Conservation (phyloP, 2,329 filamentous ascomycete genomes). For the Epichloe typhina region DNA sequence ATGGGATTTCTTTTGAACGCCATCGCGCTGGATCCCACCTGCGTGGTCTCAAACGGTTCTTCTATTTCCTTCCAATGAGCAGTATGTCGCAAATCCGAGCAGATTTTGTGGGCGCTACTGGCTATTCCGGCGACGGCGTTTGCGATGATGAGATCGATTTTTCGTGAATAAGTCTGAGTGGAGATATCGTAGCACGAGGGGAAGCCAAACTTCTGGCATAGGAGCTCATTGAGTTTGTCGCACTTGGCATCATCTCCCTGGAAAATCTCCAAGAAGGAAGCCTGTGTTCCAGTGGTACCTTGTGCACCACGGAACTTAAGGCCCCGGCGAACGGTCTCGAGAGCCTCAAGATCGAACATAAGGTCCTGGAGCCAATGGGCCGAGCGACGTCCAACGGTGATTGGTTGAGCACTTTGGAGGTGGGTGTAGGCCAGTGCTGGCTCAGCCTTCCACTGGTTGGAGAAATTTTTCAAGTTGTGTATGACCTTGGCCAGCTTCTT, state of each 20-base stretch:
- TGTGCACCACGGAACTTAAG: conserved; percentile 63
- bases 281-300: conserved; percentile 63
- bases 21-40: conserved; percentile 49
- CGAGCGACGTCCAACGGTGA: conserved; percentile 10
- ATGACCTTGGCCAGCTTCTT: conserved; percentile 71
- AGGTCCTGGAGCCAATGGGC: conserved; percentile 58
- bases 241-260: conserved; percentile 34
- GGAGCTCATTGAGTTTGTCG: conserved; percentile 39
- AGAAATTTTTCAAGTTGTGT: conserved; percentile 58
- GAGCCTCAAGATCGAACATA: conserved; percentile 55
- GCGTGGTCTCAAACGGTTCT: conserved; percentile 68
- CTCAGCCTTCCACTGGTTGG: conserved; percentile 53
- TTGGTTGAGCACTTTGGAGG: conserved; percentile 43
- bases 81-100: conserved; percentile 48
- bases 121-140: conserved; percentile 72
- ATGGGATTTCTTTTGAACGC: conserved; percentile 16
- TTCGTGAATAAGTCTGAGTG: conserved; percentile 55
- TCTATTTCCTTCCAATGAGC: conserved; percentile 74
- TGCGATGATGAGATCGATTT: conserved; percentile 69
- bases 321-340: conserved; percentile 54
- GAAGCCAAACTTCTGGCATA: conserved; percentile 45
- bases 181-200: conserved; percentile 38
- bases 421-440: conserved; percentile 70
- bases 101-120: conserved; percentile 59
- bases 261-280: conserved; percentile 47